Evolutionary conservation across 108 stramenopile genomes (phyloP).

Genomic region (Skeletonema marinoi): DNA sequence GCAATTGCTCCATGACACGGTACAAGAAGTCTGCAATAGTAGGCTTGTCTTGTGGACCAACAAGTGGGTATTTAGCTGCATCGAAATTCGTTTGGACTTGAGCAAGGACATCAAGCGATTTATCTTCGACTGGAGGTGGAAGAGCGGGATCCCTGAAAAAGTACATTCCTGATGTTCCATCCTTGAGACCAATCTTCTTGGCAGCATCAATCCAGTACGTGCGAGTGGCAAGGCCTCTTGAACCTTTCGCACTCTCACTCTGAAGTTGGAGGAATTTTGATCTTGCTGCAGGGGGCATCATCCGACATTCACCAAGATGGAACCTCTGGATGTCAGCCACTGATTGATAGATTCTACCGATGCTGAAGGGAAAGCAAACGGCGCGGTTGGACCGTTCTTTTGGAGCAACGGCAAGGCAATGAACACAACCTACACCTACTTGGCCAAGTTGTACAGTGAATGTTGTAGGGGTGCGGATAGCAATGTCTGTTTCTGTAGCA

Average conservation of each 20-base stretch:
- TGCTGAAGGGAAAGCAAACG: constrained; percentile 89
- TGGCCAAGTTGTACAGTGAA: constrained; percentile 63
- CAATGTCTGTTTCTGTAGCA: constrained; percentile 84
- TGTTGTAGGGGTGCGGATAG: constrained; percentile 86
- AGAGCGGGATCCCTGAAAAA: constrained; percentile 74
- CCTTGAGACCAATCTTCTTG: constrained; percentile 84
- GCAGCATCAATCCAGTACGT: constrained; percentile 89
- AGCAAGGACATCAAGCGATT: constrained; percentile 71
- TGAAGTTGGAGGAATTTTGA: constrained; percentile 71
- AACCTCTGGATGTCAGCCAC: constrained; percentile 92
- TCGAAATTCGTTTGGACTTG: constrained; percentile 74
- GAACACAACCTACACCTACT: constrained; percentile 62
- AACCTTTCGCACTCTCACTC: constrained; percentile 86
- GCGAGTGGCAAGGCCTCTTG: constrained; percentile 85
- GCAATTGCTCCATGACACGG: constrained; percentile 88
- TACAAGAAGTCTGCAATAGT: constrained; percentile 87
- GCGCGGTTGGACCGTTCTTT: constrained; percentile 83
- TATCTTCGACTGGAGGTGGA: constrained; percentile 54
- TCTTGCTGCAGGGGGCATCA: constrained; percentile 71
- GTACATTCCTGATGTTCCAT: constrained; percentile 76
- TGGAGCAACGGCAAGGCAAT: constrained; percentile 68
- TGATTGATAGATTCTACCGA: constrained; percentile 87
- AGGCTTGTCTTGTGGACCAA: constrained; percentile 82
- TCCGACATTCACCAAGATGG: constrained; percentile 84
- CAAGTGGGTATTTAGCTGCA: constrained; percentile 56